A percentile compares a stretch with the other conserved stretches of the same genome.
Conservation (phyloP, 176 grass and related monocot genomes). For the Zea luxurians region DNA sequence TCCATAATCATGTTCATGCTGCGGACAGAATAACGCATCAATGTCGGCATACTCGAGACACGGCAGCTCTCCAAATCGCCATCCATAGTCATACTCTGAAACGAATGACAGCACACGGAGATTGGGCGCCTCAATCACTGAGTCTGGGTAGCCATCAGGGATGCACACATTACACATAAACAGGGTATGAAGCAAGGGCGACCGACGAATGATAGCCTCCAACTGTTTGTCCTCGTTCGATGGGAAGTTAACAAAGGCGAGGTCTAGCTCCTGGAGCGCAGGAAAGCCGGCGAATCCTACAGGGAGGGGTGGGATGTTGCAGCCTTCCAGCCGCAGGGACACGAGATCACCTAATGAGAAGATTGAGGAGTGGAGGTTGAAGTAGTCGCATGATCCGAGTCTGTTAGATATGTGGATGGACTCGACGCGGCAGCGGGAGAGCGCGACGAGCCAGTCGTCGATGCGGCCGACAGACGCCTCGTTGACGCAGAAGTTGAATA, state of each 20-base stretch:
- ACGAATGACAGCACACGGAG: not conserved
- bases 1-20: not conserved
- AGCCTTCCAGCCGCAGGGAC: not conserved
- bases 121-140: slow-evolving; percentile 25
- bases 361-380: slow-evolving; percentile 20
- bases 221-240: not conserved
- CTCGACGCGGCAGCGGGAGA: slow-evolving; percentile 19
- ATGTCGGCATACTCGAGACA: not conserved
- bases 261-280: not conserved
- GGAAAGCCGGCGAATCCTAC: not conserved
- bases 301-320: slow-evolving; percentile 16
- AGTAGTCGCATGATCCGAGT: not conserved
- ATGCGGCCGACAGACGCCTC: not conserved
- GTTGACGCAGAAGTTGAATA: not conserved
- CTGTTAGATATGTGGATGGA: not conserved
- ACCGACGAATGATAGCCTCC: slow-evolving; percentile 21
- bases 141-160: not conserved
- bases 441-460: slow-evolving; percentile 8
- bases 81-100: not conserved
- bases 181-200: not conserved
- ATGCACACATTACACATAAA: not conserved
- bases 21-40: not conserved
- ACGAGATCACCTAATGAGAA: slow-evolving; percentile 19
- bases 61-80: not conserved
- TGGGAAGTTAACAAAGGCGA: not conserved